Evolutionary conservation across 139 green algal species (phyloP).

Genomic region (Coelastrella sp.): DNA sequence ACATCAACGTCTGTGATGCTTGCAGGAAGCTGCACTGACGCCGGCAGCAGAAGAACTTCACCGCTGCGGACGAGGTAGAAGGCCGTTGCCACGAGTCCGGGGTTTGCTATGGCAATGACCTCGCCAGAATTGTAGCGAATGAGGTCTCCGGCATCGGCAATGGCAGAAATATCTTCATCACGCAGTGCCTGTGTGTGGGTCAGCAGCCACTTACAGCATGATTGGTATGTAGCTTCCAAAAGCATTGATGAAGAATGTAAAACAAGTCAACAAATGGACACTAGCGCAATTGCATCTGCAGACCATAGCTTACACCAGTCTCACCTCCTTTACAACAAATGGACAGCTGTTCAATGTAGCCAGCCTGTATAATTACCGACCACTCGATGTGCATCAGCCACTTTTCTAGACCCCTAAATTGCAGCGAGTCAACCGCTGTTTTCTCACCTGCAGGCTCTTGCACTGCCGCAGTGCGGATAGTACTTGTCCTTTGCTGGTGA

Average conservation of each 20-base stretch:
- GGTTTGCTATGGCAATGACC: conserved; percentile 54
- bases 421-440: background rate
- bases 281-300: no score
- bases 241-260: no score
- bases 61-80: conserved; percentile 65
- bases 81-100: conserved; percentile 35
- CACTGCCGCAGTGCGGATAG: conserved; percentile 58
- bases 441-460: conserved; percentile 47
- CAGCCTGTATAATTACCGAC: no score
- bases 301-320: background rate
- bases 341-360: no score
- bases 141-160: conserved; percentile 30
- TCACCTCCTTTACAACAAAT: no score
- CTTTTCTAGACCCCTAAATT: no score
- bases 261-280: no score
- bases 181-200: conserved; percentile 21
- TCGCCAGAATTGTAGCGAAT: conserved; percentile 53
- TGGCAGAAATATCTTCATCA: conserved; percentile 30
- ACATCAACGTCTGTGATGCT: conserved; percentile 48
- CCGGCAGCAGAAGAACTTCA: conserved; percentile 61
- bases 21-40: conserved; percentile 49
- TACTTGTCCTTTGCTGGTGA: conserved; percentile 54
- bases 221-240: no score
- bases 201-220: background rate
- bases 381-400: no score